phyloP scores from a whole-genome alignment of 2,329 filamentous ascomycete genomes.

The Cladosporium sp. region DNA sequence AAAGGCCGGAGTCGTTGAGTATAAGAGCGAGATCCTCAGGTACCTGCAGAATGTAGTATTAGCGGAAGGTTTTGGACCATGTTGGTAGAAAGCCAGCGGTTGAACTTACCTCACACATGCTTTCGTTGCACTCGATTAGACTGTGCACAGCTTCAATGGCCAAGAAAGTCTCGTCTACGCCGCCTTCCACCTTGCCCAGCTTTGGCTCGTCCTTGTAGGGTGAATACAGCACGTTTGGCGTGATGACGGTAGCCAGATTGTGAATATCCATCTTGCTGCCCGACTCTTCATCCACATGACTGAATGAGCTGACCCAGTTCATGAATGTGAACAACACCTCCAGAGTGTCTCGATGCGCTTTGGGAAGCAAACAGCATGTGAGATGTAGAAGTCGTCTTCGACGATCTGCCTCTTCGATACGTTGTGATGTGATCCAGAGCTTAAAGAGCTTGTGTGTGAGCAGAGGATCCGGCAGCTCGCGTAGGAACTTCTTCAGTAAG shows the following conservation, averaged over 20 bases:
- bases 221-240: slow-evolving; percentile 79
- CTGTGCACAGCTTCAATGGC: slow-evolving; percentile 91
- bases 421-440: slow-evolving; percentile 86
- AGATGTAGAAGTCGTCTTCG: slow-evolving; percentile 84
- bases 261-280: slow-evolving; percentile 99
- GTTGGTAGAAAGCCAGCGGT: not conserved
- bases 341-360: slow-evolving; percentile 87
- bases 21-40: slow-evolving; percentile 88
- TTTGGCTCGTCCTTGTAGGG: slow-evolving; percentile 48
- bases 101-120: slow-evolving; percentile 89
- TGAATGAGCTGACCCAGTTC: slow-evolving; percentile 96
- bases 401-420: slow-evolving; percentile 76
- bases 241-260: slow-evolving; percentile 95
- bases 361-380: slow-evolving; percentile 88
- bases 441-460: slow-evolving; percentile 93
- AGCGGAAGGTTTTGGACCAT: not conserved
- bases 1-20: slow-evolving; percentile 77
- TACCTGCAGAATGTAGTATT: slow-evolving; percentile 59
- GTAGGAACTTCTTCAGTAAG: slow-evolving; percentile 89
- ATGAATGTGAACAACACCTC: slow-evolving; percentile 95
- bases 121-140: slow-evolving; percentile 88
- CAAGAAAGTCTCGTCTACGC: slow-evolving; percentile 78
- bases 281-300: slow-evolving; percentile 92
- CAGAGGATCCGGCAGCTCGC: slow-evolving; percentile 90
- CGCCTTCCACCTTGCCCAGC: slow-evolving; percentile 32